Percentiles rank a stretch among this genome's conserved stretches.
Evolutionary conservation across 805 yeast genomes (phyloP).

Genomic region (Zygotorulaspora florentina): DNA sequence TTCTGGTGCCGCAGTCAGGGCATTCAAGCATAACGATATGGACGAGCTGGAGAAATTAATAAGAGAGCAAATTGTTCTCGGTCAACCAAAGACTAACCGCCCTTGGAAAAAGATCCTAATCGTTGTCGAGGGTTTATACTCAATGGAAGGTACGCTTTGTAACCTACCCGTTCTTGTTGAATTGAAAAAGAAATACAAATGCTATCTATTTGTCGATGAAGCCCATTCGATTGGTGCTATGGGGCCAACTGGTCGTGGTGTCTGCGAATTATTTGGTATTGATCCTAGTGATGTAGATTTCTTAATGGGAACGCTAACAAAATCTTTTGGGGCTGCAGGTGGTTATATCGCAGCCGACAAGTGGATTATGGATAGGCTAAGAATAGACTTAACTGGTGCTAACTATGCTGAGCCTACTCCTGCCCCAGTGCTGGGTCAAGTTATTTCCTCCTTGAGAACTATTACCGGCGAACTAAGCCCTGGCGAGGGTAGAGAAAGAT

Average conservation of each 20-base stretch:
- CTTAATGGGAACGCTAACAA: constrained; percentile 96
- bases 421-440: constrained; percentile 90
- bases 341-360: constrained; percentile 87
- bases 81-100: constrained; percentile 91
- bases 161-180: constrained; percentile 72
- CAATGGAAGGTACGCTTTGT: constrained; percentile 90
- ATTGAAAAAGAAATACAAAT: constrained; percentile 77
- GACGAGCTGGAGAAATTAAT: constrained; percentile 66
- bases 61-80: constrained; percentile 83
- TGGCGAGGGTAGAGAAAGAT: constrained; percentile 88
- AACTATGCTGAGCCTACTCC: constrained; percentile 80
- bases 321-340: constrained; percentile 98
- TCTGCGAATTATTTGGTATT: constrained; percentile 87
- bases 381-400: constrained; percentile 67
- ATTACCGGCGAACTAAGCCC: constrained; percentile 81
- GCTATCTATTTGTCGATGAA: constrained; percentile 89
- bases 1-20: constrained; percentile 89
- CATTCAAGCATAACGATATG: constrained; percentile 91
- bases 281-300: constrained; percentile 75
- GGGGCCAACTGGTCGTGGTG: constrained; percentile 91
- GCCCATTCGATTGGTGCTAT: constrained; percentile 99
- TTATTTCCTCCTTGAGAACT: constrained; percentile 70
- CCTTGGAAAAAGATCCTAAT: constrained; percentile 89
- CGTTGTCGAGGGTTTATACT: constrained; percentile 88
- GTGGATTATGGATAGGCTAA: constrained; percentile 65